phyloP scores from a whole-genome alignment of 1,139 yeast species.

The Sugiyamaella castrensis region DNA sequence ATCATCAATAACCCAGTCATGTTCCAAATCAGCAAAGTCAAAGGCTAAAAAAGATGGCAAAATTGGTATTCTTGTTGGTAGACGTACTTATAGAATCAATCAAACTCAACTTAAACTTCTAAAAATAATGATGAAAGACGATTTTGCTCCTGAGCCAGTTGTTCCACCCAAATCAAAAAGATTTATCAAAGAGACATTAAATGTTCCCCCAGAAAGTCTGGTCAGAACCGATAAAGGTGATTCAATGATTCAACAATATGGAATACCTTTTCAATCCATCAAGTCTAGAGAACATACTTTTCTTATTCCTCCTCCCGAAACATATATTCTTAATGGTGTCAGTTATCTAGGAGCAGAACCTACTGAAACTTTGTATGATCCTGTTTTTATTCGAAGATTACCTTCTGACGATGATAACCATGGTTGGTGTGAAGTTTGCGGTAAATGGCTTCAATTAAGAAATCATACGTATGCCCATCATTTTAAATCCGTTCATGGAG shows the following conservation, averaged over 20 bases:
- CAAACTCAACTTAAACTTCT: conserved; percentile 8
- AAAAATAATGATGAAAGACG: conserved; percentile 7
- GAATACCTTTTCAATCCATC: conserved; percentile 21
- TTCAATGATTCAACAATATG: conserved; percentile 16
- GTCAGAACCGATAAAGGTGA: conserved; percentile 10
- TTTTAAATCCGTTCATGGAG: conserved; percentile 23
- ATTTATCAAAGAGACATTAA: conserved; percentile 6
- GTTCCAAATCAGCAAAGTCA: background rate
- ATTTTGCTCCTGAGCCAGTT: conserved; percentile 5
- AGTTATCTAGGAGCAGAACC: conserved; percentile 26
- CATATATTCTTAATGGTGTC: conserved; percentile 19
- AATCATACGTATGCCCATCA: conserved; percentile 26
- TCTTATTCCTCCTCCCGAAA: conserved; percentile 15
- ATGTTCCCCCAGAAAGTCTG: conserved; percentile 2
- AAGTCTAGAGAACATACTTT: conserved; percentile 14
- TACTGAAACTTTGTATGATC: conserved; percentile 22
- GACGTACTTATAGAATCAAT: conserved; percentile 10
- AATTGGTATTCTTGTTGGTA: conserved; percentile 11
- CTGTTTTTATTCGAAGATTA: conserved; percentile 21
- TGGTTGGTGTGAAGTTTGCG: conserved; percentile 27
- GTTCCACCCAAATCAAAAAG: conserved; percentile 9
- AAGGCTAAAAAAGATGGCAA: conserved; percentile 11
- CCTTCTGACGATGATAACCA: conserved; percentile 24
- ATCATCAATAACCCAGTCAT: background rate
- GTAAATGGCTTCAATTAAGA: conserved; percentile 23